phyloP scores from a whole-genome alignment of 257 asterid species.

The Fraxinus anomala region DNA sequence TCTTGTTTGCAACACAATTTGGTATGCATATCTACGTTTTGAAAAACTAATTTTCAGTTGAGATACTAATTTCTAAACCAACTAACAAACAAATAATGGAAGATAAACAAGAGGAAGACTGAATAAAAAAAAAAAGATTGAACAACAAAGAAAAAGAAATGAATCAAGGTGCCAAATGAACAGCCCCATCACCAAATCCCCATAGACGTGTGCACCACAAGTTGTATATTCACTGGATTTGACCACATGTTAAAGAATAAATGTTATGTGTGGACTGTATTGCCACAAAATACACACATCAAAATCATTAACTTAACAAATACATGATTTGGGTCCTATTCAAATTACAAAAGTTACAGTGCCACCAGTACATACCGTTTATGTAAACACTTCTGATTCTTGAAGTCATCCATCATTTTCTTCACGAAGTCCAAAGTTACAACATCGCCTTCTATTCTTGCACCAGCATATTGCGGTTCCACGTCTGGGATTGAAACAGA shows the following conservation, averaged over 20 bases:
- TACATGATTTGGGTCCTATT: not conserved
- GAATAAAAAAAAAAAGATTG: not conserved
- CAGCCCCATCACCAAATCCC: not conserved
- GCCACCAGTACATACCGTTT: conserved; percentile 54
- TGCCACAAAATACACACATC: not conserved
- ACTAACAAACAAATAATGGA: conserved; percentile 11
- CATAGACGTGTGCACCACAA: not conserved
- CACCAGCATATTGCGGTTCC: conserved; percentile 89
- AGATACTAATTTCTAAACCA: conserved; percentile 5
- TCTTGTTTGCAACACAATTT: conserved; percentile 81
- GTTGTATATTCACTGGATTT: not conserved
- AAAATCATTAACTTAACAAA: not conserved
- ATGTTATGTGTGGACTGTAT: not conserved
- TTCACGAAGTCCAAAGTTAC: conserved; percentile 90
- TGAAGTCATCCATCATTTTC: conserved; percentile 94
- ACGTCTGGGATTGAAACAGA: conserved; percentile 65
- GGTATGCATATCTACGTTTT: conserved; percentile 78
- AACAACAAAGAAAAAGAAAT: conserved; percentile 10
- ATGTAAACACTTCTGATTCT: conserved; percentile 80
- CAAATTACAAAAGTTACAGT: not conserved
- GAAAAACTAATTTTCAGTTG: conserved; percentile 14
- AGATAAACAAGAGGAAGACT: not conserved
- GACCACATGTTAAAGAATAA: not conserved
- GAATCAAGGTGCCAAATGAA: not conserved
- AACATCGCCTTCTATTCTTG: conserved; percentile 87